Base-by-base conservation (phyloP, 306 rosid species). In the Acmispon strigosus region DNA sequence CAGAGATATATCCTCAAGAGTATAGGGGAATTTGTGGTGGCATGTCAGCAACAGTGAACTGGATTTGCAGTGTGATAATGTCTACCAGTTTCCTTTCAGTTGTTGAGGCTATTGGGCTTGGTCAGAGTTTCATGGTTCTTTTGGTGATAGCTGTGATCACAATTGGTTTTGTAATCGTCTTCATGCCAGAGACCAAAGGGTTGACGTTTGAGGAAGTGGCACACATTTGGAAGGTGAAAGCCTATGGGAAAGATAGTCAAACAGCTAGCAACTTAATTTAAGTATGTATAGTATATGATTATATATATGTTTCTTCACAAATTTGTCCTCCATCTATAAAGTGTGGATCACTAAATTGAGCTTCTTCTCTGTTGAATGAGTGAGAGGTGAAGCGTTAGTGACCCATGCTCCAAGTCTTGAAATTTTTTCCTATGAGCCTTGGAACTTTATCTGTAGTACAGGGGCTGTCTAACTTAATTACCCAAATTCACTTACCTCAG, bases 1-100 rank as follows among this genome's bases (percentile, higher is more conserved):
- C 97, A 0, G 92, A 90, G 91, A 85, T 88, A 36, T 90, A 90
- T 70, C 97, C 96, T 1, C 88, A 91, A 57, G 86, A 87, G 39
- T 91, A 82, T 19, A 81, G 96, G 5, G 96, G 97, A 0, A 22
- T 86, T 2, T 91, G 97, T 42, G 96, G 96, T 20, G 97, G 97
- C 19, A 91, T 91, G 97, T 83, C 92, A 0, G 96, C 97, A 16
- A 91, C 96, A 5, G 89, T 91, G 37, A 86, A 86, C 63, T 91
- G 96, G 97, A 15, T 91, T 65, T 81, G 87, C 8, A 89, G 85
- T 74, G 78, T 85, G 16, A 80, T 89, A 12, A 89, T 87, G 69
- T 80, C 96, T 19, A 82, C 80, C 49, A 56, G 85, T 39, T 90
- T 90, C 76, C 88, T 86, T 27, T 80, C 91, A 0, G 11, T 90